phyloP scores from a whole-genome alignment of 805 yeast species.

The Candida gorgasii region DNA sequence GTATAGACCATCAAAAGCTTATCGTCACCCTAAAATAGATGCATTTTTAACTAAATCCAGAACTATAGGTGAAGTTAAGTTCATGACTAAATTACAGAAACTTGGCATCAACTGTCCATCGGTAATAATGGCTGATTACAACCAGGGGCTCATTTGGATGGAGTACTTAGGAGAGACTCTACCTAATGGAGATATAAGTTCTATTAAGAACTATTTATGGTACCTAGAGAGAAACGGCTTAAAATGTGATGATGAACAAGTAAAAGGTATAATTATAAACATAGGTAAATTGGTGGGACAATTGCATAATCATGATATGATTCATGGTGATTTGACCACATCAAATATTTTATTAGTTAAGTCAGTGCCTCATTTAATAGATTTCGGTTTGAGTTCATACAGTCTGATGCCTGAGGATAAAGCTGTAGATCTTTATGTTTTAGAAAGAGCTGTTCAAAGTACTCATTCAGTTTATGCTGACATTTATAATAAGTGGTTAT shows the following conservation, averaged over 20 bases:
- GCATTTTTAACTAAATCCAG: conserved; percentile 72
- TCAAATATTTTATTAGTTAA: conserved; percentile 69
- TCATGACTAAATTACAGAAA: conserved; percentile 56
- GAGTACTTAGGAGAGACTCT: conserved; percentile 65
- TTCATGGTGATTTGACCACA: conserved; percentile 93
- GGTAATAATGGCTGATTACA: conserved; percentile 72
- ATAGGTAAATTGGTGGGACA: conserved; percentile 72
- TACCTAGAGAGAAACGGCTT: conserved; percentile 37
- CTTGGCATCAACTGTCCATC: conserved; percentile 71
- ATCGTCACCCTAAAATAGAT: conserved; percentile 85
- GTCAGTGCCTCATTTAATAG: conserved; percentile 65
- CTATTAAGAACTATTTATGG: conserved; percentile 78
- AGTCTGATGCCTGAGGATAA: conserved; percentile 82
- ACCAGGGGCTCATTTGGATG: conserved; percentile 87
- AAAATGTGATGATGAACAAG: conserved; percentile 33
- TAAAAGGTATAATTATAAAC: conserved; percentile 42
- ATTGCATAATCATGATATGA: conserved; percentile 73
- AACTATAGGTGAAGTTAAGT: conserved; percentile 81
- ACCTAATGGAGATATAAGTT: conserved; percentile 54
- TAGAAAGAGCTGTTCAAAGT: conserved; percentile 87
- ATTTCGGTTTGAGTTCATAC: conserved; percentile 85
- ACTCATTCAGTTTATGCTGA: conserved; percentile 81
- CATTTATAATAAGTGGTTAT: conserved; percentile 64
- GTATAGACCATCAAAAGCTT: conserved; percentile 86
- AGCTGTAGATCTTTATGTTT: conserved; percentile 94